phyloP scores from a whole-genome alignment of 1,139 yeast species.

The Pichia sp. region DNA sequence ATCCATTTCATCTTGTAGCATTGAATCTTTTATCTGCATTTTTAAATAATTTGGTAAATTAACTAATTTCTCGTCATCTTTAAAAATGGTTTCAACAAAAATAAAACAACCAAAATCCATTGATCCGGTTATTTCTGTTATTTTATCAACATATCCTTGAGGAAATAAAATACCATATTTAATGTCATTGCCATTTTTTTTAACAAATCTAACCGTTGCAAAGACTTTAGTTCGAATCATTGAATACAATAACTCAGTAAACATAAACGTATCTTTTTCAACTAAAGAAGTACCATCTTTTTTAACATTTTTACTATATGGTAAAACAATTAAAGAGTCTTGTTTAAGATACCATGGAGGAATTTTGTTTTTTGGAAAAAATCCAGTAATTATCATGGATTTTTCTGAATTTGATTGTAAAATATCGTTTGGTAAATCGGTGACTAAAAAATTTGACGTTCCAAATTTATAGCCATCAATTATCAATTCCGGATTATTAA shows the following conservation, averaged over 20 bases:
- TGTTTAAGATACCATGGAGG: conserved; percentile 56
- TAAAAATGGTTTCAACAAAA: conserved; percentile 57
- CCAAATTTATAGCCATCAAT: conserved; percentile 11
- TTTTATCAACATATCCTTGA: conserved; percentile 9
- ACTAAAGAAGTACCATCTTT: background rate
- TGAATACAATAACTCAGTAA: conserved; percentile 51
- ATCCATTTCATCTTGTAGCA: conserved; percentile 36
- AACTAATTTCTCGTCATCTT: conserved; percentile 68
- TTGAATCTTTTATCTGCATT: conserved; percentile 27
- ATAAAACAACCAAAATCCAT: conserved; percentile 30
- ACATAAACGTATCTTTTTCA: conserved; percentile 37
- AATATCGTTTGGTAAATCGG: conserved; percentile 5
- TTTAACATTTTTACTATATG: conserved; percentile 11
- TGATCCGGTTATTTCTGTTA: conserved; percentile 2
- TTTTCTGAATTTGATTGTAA: conserved; percentile 6
- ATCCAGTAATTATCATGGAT: conserved; percentile 42
- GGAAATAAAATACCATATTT: conserved; percentile 58
- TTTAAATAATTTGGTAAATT: conserved; percentile 48
- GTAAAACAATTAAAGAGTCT: conserved; percentile 51
- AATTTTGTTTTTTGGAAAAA: conserved; percentile 39
- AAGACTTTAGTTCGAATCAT: conserved; percentile 42
- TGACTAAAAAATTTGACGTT: conserved; percentile 4
- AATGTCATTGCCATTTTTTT: conserved; percentile 41
- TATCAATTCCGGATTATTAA: conserved; percentile 2
- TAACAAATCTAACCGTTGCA: conserved; percentile 60